Evolutionary conservation across 2,329 filamentous ascomycete genomes (phyloP).

Genomic region (Dothideomycetidae sp.): DNA sequence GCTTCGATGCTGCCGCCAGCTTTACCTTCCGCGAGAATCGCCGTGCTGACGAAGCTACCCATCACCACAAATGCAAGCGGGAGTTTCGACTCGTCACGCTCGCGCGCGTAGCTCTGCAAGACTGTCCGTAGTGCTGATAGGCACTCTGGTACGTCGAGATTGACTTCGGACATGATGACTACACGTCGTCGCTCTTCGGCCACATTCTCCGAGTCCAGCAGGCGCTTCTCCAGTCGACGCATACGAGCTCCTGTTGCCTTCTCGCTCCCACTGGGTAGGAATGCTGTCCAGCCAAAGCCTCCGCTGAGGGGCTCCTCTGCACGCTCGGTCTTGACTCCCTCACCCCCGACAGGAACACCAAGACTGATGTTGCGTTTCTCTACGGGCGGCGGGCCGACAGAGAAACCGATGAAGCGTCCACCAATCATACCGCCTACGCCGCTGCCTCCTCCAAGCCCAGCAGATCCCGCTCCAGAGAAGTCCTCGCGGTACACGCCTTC

Average conservation of each 20-base stretch:
- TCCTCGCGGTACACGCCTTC: slow-evolving; percentile 97
- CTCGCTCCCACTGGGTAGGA: slow-evolving; percentile 80
- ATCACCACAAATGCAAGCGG: slow-evolving; percentile 72
- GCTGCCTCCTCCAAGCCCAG: slow-evolving; percentile 48
- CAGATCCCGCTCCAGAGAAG: slow-evolving; percentile 52
- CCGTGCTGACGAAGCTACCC: slow-evolving; percentile 61
- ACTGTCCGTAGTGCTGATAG: slow-evolving; percentile 70
- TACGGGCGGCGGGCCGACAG: slow-evolving; percentile 80
- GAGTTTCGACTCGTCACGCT: slow-evolving; percentile 43
- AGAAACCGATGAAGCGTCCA: slow-evolving; percentile 82
- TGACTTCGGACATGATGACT: slow-evolving; percentile 72
- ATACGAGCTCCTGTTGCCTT: slow-evolving; percentile 70
- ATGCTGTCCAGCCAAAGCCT: slow-evolving; percentile 95
- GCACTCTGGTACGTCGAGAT: slow-evolving; percentile 71
- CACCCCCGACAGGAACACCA: slow-evolving; percentile 49
- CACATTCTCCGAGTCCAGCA: slow-evolving; percentile 33
- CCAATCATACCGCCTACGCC: slow-evolving; percentile 83
- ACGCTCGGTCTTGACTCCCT: slow-evolving; percentile 34
- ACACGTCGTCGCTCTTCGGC: slow-evolving; percentile 35
- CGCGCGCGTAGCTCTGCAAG: slow-evolving; percentile 55
- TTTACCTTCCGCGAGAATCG: slow-evolving; percentile 48
- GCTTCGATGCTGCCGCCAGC: slow-evolving; percentile 81
- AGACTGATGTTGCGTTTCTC: slow-evolving; percentile 70
- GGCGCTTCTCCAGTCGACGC: slow-evolving; percentile 60
- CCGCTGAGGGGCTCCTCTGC: slow-evolving; percentile 28